Conservation (phyloP, 202 grass and related monocot genomes). For the Carex sylvatica region DNA sequence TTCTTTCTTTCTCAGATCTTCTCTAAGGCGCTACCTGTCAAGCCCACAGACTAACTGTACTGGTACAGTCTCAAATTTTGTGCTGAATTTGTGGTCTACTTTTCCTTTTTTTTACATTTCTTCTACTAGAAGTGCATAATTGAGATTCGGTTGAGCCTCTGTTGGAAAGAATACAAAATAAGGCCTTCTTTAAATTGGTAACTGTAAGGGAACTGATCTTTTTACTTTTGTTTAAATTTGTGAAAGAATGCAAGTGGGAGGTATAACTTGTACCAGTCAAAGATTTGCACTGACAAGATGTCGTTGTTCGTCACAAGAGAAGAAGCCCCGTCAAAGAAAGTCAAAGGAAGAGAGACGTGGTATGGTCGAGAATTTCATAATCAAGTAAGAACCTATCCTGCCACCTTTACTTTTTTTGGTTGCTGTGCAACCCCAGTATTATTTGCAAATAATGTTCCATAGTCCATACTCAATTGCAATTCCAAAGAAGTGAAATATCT, state of each 20-base stretch:
- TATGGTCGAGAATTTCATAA: constrained; percentile 84
- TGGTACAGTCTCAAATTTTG: not conserved
- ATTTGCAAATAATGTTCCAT: not conserved
- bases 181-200: not conserved
- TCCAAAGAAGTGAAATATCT: not conserved
- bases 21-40: not conserved
- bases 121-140: not conserved
- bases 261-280: constrained; percentile 23
- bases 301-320: constrained; percentile 42
- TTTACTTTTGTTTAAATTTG: constrained; percentile 14
- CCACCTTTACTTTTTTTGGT: not conserved
- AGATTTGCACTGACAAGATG: constrained; percentile 37
- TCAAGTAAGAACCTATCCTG: constrained; percentile 34
- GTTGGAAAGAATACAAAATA: not conserved
- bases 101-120: not conserved
- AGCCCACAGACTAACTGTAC: not conserved
- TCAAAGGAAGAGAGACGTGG: constrained; percentile 91
- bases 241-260: constrained; percentile 35
- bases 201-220: not conserved
- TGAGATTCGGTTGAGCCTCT: not conserved
- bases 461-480: not conserved
- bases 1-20: constrained; percentile 17
- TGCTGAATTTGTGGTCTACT: not conserved
- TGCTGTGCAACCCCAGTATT: not conserved
- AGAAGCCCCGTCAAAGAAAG: constrained; percentile 66